Conservation (phyloP, 805 yeast genomes). For the Cyberlindnera meyerae region DNA sequence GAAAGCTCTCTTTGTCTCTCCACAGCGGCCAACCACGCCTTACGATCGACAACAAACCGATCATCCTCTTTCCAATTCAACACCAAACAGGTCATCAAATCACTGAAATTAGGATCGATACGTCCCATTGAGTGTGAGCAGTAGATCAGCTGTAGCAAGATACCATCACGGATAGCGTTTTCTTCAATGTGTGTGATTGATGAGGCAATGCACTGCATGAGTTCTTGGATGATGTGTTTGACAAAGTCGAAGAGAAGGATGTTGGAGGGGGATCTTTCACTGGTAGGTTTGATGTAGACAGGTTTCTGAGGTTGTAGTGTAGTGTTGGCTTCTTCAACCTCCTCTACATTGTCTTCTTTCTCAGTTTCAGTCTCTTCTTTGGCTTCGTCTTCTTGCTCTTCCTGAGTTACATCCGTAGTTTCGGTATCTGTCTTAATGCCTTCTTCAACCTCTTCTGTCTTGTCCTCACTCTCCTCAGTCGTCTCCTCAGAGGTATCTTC, state of each 20-base stretch:
- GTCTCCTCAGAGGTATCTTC: neutral
- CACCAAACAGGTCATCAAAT: constrained; percentile 40
- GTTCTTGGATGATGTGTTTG: constrained; percentile 28
- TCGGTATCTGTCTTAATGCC: too few relatives aligned
- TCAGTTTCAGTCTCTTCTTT: neutral
- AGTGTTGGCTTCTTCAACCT: constrained; percentile 1
- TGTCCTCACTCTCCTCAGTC: constrained; percentile 1
- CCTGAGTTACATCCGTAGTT: too few relatives aligned
- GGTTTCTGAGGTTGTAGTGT: neutral
- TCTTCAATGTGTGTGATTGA: constrained; percentile 33
- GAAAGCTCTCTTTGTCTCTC: constrained; percentile 37
- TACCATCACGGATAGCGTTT: constrained; percentile 49
- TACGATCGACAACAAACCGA: constrained; percentile 26
- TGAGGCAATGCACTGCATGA: constrained; percentile 27
- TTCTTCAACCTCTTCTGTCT: constrained; percentile 1
- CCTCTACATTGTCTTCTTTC: constrained; percentile 1
- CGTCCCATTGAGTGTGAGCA: constrained; percentile 82
- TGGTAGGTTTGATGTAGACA: constrained; percentile 7
- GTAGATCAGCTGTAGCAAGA: constrained; percentile 78
- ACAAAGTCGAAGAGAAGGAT: constrained; percentile 36
- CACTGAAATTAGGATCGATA: constrained; percentile 66
- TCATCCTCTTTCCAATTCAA: constrained; percentile 16
- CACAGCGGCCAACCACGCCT: constrained; percentile 39
- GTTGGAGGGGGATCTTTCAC: constrained; percentile 17
- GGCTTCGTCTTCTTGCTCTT: too few relatives aligned